Evolutionary conservation across 306 rosid genomes (phyloP).

Genomic region (Betula pendula): DNA sequence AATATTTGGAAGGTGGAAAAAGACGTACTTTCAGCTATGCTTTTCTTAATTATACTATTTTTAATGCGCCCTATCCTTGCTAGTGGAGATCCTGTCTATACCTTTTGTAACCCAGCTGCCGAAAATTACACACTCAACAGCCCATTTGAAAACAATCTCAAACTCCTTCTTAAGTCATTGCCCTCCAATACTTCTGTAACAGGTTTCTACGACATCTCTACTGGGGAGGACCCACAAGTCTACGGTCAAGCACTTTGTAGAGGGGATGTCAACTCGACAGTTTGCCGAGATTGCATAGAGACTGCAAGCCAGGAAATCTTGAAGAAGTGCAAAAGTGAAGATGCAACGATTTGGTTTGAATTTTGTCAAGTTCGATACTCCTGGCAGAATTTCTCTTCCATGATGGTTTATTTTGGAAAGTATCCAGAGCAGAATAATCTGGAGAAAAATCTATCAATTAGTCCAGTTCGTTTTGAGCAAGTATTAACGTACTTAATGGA

Average conservation of each 20-base stretch:
- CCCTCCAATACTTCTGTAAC: constrained; percentile 39
- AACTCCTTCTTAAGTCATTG: constrained; percentile 35
- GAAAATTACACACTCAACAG: constrained; percentile 32
- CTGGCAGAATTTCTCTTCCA: constrained; percentile 29
- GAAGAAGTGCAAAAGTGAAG: constrained; percentile 33
- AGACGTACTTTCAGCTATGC: constrained; percentile 14
- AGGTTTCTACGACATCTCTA: constrained; percentile 33
- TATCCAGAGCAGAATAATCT: constrained; percentile 19
- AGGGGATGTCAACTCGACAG: constrained; percentile 53
- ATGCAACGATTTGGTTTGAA: constrained; percentile 64
- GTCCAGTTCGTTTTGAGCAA: constrained; percentile 17
- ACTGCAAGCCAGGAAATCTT: constrained; percentile 47
- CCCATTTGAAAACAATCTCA: constrained; percentile 44
- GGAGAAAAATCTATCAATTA: constrained; percentile 27
- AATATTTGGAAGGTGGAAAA: constrained; percentile 16
- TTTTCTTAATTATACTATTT: constrained; percentile 29
- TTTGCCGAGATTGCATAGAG: constrained; percentile 45
- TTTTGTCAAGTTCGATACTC: constrained; percentile 60
- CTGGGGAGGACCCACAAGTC: constrained; percentile 29
- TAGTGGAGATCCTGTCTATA: constrained; percentile 33
- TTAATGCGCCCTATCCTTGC: constrained; percentile 19
- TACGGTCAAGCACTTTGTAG: constrained; percentile 65
- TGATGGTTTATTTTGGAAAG: constrained; percentile 40
- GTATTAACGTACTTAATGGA: constrained; percentile 31
- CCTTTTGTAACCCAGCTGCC: constrained; percentile 34